These are phyloP conservation scores for Beauveria medogensis DNA, from an alignment of 2,329 filamentous ascomycete species.

Conservation along the genomic window DNA sequence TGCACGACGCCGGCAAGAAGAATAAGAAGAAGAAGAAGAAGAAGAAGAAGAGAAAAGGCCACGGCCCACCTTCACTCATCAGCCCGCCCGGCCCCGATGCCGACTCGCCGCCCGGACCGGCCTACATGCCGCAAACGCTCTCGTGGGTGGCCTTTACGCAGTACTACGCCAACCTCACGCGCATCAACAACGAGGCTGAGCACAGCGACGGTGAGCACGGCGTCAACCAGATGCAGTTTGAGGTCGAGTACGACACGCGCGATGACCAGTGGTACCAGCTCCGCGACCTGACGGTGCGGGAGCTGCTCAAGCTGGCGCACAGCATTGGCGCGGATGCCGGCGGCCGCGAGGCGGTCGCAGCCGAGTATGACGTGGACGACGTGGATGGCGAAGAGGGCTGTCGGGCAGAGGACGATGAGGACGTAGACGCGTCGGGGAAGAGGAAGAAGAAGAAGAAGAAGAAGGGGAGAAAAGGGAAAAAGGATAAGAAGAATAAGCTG, in stretches of 20 bases:
- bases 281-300: constrained; percentile 76
- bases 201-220: constrained; percentile 33
- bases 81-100: constrained; percentile 67
- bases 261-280: constrained; percentile 68
- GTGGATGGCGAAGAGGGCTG: neutral
- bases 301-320: constrained; percentile 70
- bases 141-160: constrained; percentile 77
- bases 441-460: constrained; percentile 13
- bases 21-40: constrained; percentile 38
- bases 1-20: constrained; percentile 27
- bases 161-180: constrained; percentile 89
- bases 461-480: constrained; percentile 35
- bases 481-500: constrained; percentile 52
- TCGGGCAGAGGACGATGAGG: constrained; percentile 20
- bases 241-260: constrained; percentile 81
- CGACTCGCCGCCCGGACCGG: constrained; percentile 70
- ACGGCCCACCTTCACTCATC: constrained; percentile 51
- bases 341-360: neutral
- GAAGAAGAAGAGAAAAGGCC: constrained; percentile 39
- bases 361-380: neutral
- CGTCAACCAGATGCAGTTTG: constrained; percentile 59
- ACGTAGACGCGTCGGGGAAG: constrained; percentile 14
- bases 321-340: constrained; percentile 32
- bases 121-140: constrained; percentile 78
- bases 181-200: constrained; percentile 61